Evolutionary conservation across 2,329 filamentous ascomycete genomes (phyloP).

Genomic region (Claviceps sp.): DNA sequence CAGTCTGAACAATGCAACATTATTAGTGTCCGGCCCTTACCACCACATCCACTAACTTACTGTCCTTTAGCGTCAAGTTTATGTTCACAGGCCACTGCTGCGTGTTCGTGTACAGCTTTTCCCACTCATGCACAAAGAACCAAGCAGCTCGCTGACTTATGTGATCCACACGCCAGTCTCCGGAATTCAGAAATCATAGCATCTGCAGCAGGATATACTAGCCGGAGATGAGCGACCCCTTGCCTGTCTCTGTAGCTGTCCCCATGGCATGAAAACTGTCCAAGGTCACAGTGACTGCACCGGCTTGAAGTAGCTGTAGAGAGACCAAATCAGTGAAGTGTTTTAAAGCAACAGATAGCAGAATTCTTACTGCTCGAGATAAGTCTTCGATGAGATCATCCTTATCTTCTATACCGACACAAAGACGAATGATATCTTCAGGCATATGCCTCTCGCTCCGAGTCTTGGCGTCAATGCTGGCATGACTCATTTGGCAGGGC

Average conservation of each 20-base stretch:
- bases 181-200: background rate
- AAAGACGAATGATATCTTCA: slow-evolving; percentile 90
- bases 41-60: too few species aligned
- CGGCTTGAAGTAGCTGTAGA: slow-evolving; percentile 72
- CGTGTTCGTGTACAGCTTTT: too few species aligned
- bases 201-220: background rate
- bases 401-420: slow-evolving; percentile 89
- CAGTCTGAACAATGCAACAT: too few species aligned
- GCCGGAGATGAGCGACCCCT: slow-evolving; percentile 4
- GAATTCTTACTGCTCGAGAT: slow-evolving; percentile 63
- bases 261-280: slow-evolving; percentile 61
- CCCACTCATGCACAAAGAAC: background rate
- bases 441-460: slow-evolving; percentile 80
- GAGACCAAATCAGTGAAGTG: background rate
- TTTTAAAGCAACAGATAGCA: background rate
- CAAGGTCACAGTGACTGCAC: slow-evolving; percentile 74
- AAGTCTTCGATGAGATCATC: slow-evolving; percentile 90
- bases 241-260: slow-evolving; percentile 19
- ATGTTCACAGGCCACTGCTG: too few species aligned
- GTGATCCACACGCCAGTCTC: too few species aligned
- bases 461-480: slow-evolving; percentile 93
- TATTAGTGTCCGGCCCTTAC: too few species aligned
- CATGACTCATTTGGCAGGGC: slow-evolving; percentile 99
- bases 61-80: too few species aligned
- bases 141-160: too few species aligned